phyloP scores from a whole-genome alignment of 2,329 filamentous ascomycete species.

The Paraconiothyrium brasiliense region DNA sequence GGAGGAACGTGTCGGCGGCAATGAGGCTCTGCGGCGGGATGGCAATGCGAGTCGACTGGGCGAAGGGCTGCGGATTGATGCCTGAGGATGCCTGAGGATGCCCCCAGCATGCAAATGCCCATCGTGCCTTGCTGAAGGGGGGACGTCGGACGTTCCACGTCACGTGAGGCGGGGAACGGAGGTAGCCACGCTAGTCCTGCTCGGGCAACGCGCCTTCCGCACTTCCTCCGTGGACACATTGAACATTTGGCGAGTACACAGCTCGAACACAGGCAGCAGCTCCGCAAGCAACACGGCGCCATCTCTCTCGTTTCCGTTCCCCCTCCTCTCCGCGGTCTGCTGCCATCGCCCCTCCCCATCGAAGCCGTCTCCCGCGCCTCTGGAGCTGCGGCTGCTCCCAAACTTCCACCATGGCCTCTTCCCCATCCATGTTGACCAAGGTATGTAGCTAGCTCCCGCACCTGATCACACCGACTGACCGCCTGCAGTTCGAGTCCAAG shows the following conservation, averaged over 20 bases:
- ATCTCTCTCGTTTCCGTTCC: conserved; percentile 29
- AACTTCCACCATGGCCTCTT: conserved; percentile 55
- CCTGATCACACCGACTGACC: conserved; percentile 27
- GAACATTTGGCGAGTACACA: conserved; percentile 46
- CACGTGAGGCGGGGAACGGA: conserved; percentile 24
- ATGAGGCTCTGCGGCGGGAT: conserved; percentile 20
- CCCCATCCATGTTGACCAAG: conserved; percentile 64
- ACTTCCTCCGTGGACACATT: conserved; percentile 44
- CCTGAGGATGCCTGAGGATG: not conserved
- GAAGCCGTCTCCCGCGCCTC: conserved; percentile 35
- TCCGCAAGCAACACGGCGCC: conserved; percentile 28
- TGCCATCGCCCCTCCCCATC: conserved; percentile 35
- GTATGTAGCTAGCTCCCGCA: conserved; percentile 41
- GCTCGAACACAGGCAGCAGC: conserved; percentile 40
- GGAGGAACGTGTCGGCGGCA: conserved; percentile 8
- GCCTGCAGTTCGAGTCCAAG: conserved; percentile 69
- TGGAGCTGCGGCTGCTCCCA: conserved; percentile 57
- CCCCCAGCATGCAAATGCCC: not conserved
- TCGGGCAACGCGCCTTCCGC: conserved; percentile 12
- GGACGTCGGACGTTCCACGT: not conserved
- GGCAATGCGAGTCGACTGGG: not conserved
- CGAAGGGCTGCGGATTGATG: conserved; percentile 4
- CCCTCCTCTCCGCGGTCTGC: conserved; percentile 18
- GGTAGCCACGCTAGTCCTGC: conserved; percentile 6
- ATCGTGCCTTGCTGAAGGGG: not conserved